These are phyloP conservation scores for Fusarium mundagurra DNA, from an alignment of 2,329 filamentous ascomycete species.

Conservation along the genomic window DNA sequence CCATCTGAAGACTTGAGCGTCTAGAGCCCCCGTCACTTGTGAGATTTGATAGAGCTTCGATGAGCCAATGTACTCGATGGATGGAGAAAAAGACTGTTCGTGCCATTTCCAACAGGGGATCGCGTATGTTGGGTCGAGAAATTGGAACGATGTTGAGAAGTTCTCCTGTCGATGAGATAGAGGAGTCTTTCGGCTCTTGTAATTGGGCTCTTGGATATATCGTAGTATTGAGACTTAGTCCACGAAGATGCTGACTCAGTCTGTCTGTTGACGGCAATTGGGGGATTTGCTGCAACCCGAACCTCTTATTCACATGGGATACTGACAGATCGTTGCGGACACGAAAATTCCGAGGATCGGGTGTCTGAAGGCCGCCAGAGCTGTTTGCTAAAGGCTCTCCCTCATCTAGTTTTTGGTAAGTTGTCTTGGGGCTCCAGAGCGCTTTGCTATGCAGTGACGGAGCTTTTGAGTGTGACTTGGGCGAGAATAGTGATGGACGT, in stretches of 20 bases:
- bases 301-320: background rate
- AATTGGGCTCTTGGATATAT: background rate
- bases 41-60: background rate
- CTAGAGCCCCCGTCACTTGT: background rate
- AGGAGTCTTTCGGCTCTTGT: background rate
- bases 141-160: background rate
- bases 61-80: background rate
- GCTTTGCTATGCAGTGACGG: background rate
- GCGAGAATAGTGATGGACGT: background rate
- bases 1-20: background rate
- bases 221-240: background rate
- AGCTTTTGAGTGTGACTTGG: background rate
- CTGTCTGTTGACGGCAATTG: background rate
- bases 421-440: background rate
- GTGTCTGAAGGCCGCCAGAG: background rate
- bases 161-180: background rate
- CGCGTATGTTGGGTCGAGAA: background rate
- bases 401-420: background rate
- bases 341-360: rapidly evolving
- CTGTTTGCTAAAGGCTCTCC: background rate
- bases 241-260: background rate
- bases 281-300: background rate
- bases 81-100: background rate
- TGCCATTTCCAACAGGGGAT: background rate
- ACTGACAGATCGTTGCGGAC: background rate